Evolutionary conservation across 2,329 filamentous ascomycete species (phyloP), one percentile per base, ranked within the genome.

Genomic region (Alternaria consortialis): DNA sequence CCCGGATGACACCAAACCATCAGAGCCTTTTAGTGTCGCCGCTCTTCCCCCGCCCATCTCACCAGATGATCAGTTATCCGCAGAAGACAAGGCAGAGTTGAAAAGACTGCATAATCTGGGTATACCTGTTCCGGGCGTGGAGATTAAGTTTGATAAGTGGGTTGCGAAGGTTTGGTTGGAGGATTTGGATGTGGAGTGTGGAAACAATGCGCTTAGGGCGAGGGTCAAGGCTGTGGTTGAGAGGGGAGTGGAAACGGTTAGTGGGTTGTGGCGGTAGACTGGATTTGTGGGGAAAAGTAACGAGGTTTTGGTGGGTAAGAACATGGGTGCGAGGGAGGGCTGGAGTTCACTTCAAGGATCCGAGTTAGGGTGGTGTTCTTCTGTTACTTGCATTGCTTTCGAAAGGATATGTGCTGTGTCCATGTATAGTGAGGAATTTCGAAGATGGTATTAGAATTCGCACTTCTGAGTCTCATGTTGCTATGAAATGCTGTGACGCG

Each of bases 141-240:
- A 90, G 63, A 93, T 99, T 79, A 89, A 87, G 71, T 90, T 97
- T 4, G 94, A 98, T 72, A 95, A 92, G 81, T 90, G 93, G 80
- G 84, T 90, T 54, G 95, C 94, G 7, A 91, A 88, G 63, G 90
- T 99, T 7, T 98, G 94, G 94, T 82, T 99, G 39, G 95, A 98
- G 83, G 88, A 91, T 68, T 80, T 98, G 44, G 93, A 97, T 70
- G 91, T 99, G 5, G 95, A 98, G 79, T 96, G 93, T 77, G 82
- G 82, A 56, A 93, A 93, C 66, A 87, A 88, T 65, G 88, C 92
- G 17, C 87, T 97, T 73, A 89, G 89, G 47, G 94, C 97, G 77
- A 85, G 95, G 60, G 92, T 99, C 5, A 87, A 91, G 69, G 93
- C 92, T 1, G 93, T 99, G 8, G 91, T 97, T 11, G 94, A 98